These are phyloP conservation scores for Claviceps monticola DNA, from an alignment of 2,329 filamentous ascomycete genomes.

Conservation along the genomic window DNA sequence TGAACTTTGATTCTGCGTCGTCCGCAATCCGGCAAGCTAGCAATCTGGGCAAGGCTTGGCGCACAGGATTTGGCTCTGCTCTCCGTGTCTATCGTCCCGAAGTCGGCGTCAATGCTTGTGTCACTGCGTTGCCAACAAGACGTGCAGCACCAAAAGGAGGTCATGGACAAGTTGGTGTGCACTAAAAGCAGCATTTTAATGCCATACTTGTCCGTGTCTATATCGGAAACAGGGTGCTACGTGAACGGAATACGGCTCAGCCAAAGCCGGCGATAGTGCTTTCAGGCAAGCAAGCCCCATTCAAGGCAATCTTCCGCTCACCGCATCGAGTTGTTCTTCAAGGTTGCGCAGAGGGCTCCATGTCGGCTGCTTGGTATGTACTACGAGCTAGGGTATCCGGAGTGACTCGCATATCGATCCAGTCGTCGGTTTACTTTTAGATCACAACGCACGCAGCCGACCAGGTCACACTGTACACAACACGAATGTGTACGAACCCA, in stretches of 20 bases:
- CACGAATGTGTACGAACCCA: slow-evolving; percentile 1
- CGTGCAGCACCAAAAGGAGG: neutral
- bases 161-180: neutral
- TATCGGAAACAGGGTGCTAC: neutral
- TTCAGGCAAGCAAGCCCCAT: neutral
- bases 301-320: neutral
- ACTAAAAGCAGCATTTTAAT: neutral
- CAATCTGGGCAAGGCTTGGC: neutral
- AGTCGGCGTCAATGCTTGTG: neutral
- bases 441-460: slow-evolving; percentile 2
- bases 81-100: neutral
- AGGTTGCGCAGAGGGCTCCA: neutral
- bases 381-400: neutral
- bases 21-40: neutral
- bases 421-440: neutral
- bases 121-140: neutral
- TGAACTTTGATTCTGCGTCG: neutral
- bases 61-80: neutral
- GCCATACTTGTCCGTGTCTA: neutral
- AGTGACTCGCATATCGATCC: neutral
- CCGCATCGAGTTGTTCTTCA: neutral
- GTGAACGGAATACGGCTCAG: neutral
- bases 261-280: neutral
- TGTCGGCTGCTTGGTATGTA: neutral
- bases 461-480: neutral